Evolutionary conservation across 116 monocot species (phyloP).

Genomic region (Thalassia testudinum): DNA sequence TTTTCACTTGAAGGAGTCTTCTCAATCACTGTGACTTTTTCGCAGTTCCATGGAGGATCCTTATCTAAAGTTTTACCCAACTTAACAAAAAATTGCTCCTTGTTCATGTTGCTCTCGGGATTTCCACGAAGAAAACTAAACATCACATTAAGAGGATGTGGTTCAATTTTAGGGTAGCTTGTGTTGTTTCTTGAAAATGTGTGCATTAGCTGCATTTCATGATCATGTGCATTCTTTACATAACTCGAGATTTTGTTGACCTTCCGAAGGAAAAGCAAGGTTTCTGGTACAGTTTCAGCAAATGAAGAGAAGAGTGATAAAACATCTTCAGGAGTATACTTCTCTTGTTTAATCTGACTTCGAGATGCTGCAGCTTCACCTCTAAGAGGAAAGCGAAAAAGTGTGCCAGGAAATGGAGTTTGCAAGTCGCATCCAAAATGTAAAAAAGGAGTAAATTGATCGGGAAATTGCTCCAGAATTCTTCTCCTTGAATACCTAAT

Average conservation of each 20-base stretch:
- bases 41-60: slow-evolving; percentile 76
- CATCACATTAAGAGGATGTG: slow-evolving; percentile 48
- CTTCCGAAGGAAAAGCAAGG: slow-evolving; percentile 80
- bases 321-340: slow-evolving; percentile 87
- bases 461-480: slow-evolving; percentile 94
- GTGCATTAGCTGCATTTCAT: slow-evolving; percentile 69
- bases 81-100: slow-evolving; percentile 62
- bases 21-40: slow-evolving; percentile 62
- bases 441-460: slow-evolving; percentile 92
- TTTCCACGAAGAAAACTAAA: slow-evolving; percentile 61
- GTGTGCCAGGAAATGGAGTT: slow-evolving; percentile 79
- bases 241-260: slow-evolving; percentile 55
- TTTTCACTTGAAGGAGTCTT: slow-evolving; percentile 20
- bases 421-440: slow-evolving; percentile 95
- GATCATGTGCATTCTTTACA: slow-evolving; percentile 52
- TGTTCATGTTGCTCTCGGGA: slow-evolving; percentile 36
- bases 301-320: slow-evolving; percentile 72
- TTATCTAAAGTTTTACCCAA: slow-evolving; percentile 56
- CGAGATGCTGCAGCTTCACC: slow-evolving; percentile 59
- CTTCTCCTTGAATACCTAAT: slow-evolving; percentile 80
- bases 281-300: slow-evolving; percentile 57
- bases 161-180: slow-evolving; percentile 28
- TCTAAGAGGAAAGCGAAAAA: slow-evolving; percentile 96
- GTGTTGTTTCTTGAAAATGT: slow-evolving; percentile 47
- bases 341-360: slow-evolving; percentile 97